phyloP scores from a whole-genome alignment of 2,329 filamentous ascomycete genomes.

The Remersonia thermophila region DNA sequence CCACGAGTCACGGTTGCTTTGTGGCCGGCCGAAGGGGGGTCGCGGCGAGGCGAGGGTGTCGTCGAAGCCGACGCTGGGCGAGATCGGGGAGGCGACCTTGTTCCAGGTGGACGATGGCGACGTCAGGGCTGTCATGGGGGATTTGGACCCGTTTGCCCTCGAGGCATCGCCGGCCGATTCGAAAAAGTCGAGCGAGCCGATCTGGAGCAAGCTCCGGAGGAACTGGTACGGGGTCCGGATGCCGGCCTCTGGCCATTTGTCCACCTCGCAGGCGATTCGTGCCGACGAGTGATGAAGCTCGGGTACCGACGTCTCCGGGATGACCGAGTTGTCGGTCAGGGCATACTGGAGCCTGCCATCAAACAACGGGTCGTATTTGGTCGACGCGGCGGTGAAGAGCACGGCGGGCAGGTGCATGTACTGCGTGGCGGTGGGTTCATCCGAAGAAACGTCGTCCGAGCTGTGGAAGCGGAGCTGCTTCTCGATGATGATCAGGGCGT shows the following conservation, averaged over 20 bases:
- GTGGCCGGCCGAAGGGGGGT: not conserved
- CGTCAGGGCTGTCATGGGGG: not conserved
- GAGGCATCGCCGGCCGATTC: constrained; percentile 7
- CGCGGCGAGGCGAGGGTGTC: constrained; percentile 2
- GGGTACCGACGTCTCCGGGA: constrained; percentile 19
- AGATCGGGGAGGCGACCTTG: constrained; percentile 4
- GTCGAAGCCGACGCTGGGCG: not conserved
- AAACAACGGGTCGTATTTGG: constrained; percentile 22
- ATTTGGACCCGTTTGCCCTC: constrained; percentile 2
- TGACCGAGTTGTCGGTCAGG: constrained; percentile 17
- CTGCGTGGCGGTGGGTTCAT: constrained; percentile 20
- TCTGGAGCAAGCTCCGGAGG: constrained; percentile 19
- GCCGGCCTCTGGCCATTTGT: constrained; percentile 19
- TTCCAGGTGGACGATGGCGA: constrained; percentile 3
- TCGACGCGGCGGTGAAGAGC: constrained; percentile 22
- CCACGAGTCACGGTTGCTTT: constrained; percentile 9
- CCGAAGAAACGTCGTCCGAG: constrained; percentile 16
- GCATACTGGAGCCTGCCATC: constrained; percentile 19
- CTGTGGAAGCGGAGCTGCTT: constrained; percentile 19
- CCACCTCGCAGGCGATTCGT: constrained; percentile 17
- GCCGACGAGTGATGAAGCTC: constrained; percentile 19
- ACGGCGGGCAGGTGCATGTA: constrained; percentile 21
- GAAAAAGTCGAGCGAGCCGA: constrained; percentile 22
- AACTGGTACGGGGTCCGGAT: constrained; percentile 22
- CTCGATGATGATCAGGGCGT: constrained; percentile 20